Conservation (phyloP, 106 monocot species). For the Acanthochlamys bracteata region DNA sequence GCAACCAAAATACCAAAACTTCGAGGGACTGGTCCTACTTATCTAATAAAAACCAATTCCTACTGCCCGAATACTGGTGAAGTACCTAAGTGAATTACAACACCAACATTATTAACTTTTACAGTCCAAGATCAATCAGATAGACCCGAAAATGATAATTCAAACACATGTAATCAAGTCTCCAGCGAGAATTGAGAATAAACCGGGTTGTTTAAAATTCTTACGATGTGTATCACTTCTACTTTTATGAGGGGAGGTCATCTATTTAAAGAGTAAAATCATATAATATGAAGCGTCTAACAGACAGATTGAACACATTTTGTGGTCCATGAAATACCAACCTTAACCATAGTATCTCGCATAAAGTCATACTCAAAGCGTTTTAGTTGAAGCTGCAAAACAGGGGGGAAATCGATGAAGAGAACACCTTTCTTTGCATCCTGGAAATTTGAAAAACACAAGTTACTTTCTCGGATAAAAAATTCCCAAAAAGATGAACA, state of each 20-base stretch:
- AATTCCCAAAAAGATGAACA: neutral
- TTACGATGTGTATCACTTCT: no score
- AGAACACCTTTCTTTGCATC: slow-evolving; percentile 91
- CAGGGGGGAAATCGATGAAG: slow-evolving; percentile 83
- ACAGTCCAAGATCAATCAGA: no score
- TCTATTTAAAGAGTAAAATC: neutral
- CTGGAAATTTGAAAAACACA: slow-evolving; percentile 18
- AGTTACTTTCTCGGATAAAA: neutral
- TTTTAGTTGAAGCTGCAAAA: slow-evolving; percentile 85
- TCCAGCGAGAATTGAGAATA: no score
- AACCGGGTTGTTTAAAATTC: no score
- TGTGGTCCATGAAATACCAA: slow-evolving; percentile 17
- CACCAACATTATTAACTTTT: no score
- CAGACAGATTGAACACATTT: neutral
- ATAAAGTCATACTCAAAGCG: slow-evolving; percentile 96
- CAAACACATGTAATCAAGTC: no score
- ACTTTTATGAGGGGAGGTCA: no score
- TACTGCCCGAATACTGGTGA: neutral
- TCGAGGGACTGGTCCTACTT: neutral
- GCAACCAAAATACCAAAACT: neutral
- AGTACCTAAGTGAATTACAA: neutral
- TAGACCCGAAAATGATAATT: no score
- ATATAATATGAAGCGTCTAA: neutral
- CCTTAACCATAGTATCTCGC: slow-evolving; percentile 91
- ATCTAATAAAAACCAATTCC: neutral